Conservation (phyloP, 1,139 yeast genomes). For the Taphrina wiesneri region DNA sequence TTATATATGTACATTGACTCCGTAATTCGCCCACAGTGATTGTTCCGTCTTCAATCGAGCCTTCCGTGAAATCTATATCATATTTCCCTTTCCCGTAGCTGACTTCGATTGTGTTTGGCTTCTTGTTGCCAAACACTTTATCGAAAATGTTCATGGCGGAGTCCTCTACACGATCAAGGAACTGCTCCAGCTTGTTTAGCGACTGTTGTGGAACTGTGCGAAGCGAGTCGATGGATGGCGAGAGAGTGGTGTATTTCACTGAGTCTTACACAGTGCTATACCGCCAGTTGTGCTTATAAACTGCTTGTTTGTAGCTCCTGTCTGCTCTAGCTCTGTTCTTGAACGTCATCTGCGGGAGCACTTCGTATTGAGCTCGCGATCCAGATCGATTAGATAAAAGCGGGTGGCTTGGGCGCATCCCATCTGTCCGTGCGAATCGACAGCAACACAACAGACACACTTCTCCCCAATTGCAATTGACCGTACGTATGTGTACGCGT, state of each 20-base stretch:
- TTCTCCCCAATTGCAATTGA: too few species aligned
- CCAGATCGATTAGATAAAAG: conserved; percentile 1
- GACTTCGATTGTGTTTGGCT: conserved; percentile 23
- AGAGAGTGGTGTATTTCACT: background rate
- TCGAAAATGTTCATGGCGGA: conserved; percentile 26
- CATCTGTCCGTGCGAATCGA: background rate
- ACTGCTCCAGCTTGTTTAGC: background rate
- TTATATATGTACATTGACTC: conserved; percentile 22
- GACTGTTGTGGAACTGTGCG: background rate
- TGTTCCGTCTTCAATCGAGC: conserved; percentile 27
- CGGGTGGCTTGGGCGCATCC: conserved; percentile 2
- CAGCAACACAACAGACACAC: too few species aligned
- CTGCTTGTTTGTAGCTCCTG: too few species aligned
- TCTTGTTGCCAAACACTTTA: conserved; percentile 25
- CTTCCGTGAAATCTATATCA: conserved; percentile 25
- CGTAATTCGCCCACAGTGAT: conserved; percentile 27
- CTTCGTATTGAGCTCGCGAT: background rate
- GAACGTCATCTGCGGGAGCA: background rate
- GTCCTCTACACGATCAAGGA: conserved; percentile 10
- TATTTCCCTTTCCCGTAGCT: conserved; percentile 24
- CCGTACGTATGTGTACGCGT: too few species aligned
- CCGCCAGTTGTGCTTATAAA: too few species aligned
- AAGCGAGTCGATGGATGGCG: background rate
- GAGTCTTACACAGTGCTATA: too few species aligned
- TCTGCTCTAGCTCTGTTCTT: background rate